Evolutionary conservation across 768 basidiomycete species (phyloP).

Genomic region (Russula griseocarnosa): DNA sequence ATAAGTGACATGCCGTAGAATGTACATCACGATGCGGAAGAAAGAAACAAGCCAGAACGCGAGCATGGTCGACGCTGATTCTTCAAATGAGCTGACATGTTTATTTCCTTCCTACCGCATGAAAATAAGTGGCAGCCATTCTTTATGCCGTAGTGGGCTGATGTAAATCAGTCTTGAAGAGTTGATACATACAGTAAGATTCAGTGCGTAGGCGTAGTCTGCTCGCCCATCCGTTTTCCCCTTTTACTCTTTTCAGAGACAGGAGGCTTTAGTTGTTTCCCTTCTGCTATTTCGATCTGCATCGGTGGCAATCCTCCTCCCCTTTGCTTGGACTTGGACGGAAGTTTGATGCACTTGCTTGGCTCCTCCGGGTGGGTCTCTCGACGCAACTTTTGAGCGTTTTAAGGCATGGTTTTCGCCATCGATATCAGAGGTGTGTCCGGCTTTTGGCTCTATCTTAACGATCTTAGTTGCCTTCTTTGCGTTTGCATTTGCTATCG

Average conservation of each 20-base stretch:
- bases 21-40: neutral
- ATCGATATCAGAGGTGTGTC: neutral
- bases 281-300: neutral
- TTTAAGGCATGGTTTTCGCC: neutral
- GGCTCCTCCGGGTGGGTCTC: neutral
- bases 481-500: constrained; percentile 32
- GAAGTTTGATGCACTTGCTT: neutral
- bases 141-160: neutral
- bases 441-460: neutral
- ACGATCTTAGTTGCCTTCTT: constrained; percentile 22
- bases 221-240: neutral
- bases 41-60: constrained; percentile 1
- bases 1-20: neutral
- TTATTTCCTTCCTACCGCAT: neutral
- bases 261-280: neutral
- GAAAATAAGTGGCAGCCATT: neutral
- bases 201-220: neutral
- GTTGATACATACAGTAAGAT: neutral
- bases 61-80: neutral
- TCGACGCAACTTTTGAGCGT: neutral
- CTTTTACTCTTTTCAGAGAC: neutral
- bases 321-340: neutral
- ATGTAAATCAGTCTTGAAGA: neutral
- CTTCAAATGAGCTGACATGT: neutral
- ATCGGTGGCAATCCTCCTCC: neutral